Evolutionary conservation across 768 basidiomycete species (phyloP).

Genomic region (Amanita jacksonii): DNA sequence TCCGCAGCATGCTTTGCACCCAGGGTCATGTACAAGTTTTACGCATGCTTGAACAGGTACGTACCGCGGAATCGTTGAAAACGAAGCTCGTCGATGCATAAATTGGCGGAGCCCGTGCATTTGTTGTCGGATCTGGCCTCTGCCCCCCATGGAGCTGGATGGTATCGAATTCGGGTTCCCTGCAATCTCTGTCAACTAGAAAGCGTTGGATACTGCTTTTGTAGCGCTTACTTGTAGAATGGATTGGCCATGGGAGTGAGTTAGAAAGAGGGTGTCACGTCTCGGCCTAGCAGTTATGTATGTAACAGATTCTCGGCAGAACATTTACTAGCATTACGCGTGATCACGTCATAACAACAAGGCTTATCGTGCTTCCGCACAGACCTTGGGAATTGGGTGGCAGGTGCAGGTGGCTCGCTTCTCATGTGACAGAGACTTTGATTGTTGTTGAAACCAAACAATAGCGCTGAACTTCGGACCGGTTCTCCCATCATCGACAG

Average conservation of each 20-base stretch:
- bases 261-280: no score
- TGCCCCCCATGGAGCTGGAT: slow-evolving; percentile 76
- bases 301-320: no score
- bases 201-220: background rate
- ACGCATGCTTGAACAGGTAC: slow-evolving; percentile 11
- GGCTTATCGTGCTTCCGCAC: no score
- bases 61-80: slow-evolving; percentile 60
- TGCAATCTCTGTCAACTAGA: slow-evolving; percentile 11
- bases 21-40: background rate
- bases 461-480: no score
- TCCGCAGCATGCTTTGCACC: slow-evolving; percentile 54
- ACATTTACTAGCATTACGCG: no score
- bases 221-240: slow-evolving; percentile 27
- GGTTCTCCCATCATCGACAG: no score
- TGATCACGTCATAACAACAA: no score
- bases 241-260: slow-evolving; percentile 21
- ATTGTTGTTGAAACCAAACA: no score
- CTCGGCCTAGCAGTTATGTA: no score
- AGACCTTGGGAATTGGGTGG: no score
- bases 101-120: slow-evolving; percentile 72
- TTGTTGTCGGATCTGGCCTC: slow-evolving; percentile 48
- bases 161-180: slow-evolving; percentile 69
- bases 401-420: no score
- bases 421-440: no score
- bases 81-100: slow-evolving; percentile 66